A percentile compares a stretch with the other conserved stretches of the same genome.
Conservation (phyloP, 495 filamentous ascomycete genomes). For the Lichina pygmaea region DNA sequence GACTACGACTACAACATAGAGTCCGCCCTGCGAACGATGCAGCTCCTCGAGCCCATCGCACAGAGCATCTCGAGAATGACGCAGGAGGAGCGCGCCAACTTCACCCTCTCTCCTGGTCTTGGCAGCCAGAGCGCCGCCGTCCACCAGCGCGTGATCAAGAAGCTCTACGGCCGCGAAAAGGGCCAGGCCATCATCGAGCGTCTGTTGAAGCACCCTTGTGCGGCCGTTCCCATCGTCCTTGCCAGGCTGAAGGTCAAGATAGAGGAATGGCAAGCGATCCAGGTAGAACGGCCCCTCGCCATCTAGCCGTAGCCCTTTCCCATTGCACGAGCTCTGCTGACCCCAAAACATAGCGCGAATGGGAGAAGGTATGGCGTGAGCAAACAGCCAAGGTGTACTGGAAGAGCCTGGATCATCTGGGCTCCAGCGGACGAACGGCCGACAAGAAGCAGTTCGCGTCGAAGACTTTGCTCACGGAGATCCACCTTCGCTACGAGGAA, state of each 20-base stretch:
- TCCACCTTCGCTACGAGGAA: conserved; percentile 71
- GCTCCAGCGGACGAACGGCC: conserved; percentile 49
- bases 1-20: conserved; percentile 98
- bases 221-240: conserved; percentile 65
- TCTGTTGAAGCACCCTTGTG: conserved; percentile 55
- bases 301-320: not conserved
- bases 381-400: conserved; percentile 83
- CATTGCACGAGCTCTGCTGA: conserved; percentile 2
- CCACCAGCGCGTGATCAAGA: conserved; percentile 88
- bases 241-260: conserved; percentile 74
- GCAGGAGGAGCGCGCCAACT: conserved; percentile 37
- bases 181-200: conserved; percentile 59
- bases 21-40: conserved; percentile 73
- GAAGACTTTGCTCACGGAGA: conserved; percentile 62
- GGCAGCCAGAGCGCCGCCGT: conserved; percentile 89
- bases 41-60: conserved; percentile 79
- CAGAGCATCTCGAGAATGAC: conserved; percentile 59
- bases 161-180: conserved; percentile 76
- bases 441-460: conserved; percentile 78
- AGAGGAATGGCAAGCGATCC: conserved; percentile 88
- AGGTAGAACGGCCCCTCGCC: conserved; percentile 13
- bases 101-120: conserved; percentile 54
- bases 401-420: conserved; percentile 88
- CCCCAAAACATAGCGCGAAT: conserved; percentile 39
- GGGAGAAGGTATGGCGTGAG: conserved; percentile 95